phyloP scores from a whole-genome alignment of 2,329 filamentous ascomycete species.

The Pseudocercospora fuligena region DNA sequence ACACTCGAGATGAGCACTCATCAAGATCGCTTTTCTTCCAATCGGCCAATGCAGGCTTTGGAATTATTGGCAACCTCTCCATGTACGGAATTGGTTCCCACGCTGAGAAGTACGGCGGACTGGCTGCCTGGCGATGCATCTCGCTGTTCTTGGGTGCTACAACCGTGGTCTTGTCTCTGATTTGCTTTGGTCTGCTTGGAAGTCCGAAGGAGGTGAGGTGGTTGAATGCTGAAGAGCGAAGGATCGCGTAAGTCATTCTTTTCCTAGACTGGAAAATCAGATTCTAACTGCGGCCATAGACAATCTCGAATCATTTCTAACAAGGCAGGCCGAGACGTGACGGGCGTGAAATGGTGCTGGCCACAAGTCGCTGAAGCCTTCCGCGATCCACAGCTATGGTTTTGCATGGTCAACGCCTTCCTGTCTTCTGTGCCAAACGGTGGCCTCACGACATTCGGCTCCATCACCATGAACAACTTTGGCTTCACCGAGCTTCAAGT shows the following conservation, averaged over 20 bases:
- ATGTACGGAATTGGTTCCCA: conserved; percentile 38
- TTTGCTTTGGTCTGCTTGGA: conserved; percentile 37
- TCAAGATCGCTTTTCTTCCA: conserved; percentile 45
- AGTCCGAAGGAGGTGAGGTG: conserved; percentile 38
- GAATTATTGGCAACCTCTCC: conserved; percentile 35
- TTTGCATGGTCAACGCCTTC: conserved; percentile 38
- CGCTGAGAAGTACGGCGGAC: conserved; percentile 31
- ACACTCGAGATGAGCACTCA: conserved; percentile 43
- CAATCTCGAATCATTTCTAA: conserved; percentile 38
- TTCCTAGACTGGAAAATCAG: not conserved
- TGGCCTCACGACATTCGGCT: conserved; percentile 34
- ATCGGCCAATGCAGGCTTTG: conserved; percentile 44
- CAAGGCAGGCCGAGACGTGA: conserved; percentile 39
- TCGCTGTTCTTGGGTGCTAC: conserved; percentile 36
- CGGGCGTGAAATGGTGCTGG: conserved; percentile 38
- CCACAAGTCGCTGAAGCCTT: conserved; percentile 37
- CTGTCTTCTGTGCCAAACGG: conserved; percentile 36
- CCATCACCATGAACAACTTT: conserved; percentile 35
- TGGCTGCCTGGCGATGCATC: conserved; percentile 38
- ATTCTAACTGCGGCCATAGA: conserved; percentile 10
- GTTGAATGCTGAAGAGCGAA: conserved; percentile 35
- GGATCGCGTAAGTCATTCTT: conserved; percentile 30
- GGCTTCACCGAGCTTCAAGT: conserved; percentile 41
- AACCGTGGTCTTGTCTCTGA: conserved; percentile 34
- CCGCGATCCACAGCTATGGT: conserved; percentile 36